Base-by-base conservation (phyloP, 805 yeast genomes). In the Danielozyma ontarioensis region DNA sequence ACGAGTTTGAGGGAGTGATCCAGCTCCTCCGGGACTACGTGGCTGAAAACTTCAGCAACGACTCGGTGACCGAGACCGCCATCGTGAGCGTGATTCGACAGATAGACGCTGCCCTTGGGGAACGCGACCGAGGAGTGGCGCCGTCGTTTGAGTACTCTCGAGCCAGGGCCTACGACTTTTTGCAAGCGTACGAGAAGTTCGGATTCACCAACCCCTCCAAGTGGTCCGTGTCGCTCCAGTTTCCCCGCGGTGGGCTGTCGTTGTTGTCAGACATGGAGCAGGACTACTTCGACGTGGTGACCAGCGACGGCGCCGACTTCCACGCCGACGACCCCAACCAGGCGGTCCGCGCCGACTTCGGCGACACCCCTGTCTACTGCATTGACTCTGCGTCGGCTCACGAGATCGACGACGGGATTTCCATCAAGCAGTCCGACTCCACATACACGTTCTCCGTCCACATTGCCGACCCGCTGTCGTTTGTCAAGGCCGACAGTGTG, bases 381-480 rank as follows among this genome's bases (percentile, higher is more conserved):
- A 86, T 90, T 37, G 98, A 93, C 58, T 70, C 81, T 3, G 74
- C 65, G 3, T 70, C 69, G 27, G 95, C 97, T 0, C 81, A 82
- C 44, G 97, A 93, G 55, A 83, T 93, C 38, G 98, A 90, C 56
- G 98, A 90, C 57, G 98, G 97, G 29, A 68, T 90, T 17, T 76
- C 96, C 1, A 63, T 90, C 13, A 41, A 39, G 3, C 33, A 50
- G 3, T 47, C 46, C 18, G 41, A 42, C 17, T 32, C 33, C 3
- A 49, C 49, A 11, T 74, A 61, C 44, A 59, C 64, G 7, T 44
- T 89, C 4, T 72, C 80, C 19, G 68, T 87, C 2, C 95, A 83
- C 53, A 76, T 90, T 41, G 97, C 97, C 1, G 88, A 90, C 53
- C 97, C 97, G 0, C 68, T 86, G 0, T 80, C 96, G 0, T 74